Evolutionary conservation across 2,329 filamentous ascomycete species (phyloP), one percentile per base, ranked within the genome.

Genomic region (Beauveria brongniartii): DNA sequence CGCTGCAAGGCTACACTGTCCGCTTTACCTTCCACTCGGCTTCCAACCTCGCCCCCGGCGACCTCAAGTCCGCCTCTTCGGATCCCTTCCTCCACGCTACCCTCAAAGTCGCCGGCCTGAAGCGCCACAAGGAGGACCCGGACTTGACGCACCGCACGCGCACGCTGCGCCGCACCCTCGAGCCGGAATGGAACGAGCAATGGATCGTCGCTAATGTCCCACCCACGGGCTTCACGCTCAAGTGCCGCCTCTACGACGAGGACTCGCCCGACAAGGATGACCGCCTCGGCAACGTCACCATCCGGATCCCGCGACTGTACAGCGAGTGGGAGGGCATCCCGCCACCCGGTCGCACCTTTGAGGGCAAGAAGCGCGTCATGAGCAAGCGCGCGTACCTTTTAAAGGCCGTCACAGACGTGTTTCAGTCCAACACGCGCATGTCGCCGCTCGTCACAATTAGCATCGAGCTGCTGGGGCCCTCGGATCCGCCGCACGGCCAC

Each of bases 191-290:
- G 93, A 82, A 96, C 53, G 84, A 87, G 43, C 83, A 91, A 63
- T 97, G 93, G 93, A 81, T 91, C 24, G 88, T 97, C 26, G 91
- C 90, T 63, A 95, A 96, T 66, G 82, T 97, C 2, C 92, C 93
- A 0, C 78, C 86, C 0, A 84, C 82, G 0, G 92, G 92, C 4
- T 96, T 96, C 75, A 82, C 81, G 61, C 80, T 97, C 66, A 96
- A 96, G 71, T 91, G 90, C 63, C 83, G 90, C 58, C 75, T 97
- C 20, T 95, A 92, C 74, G 93, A 97, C 69, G 93, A 97, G 72
- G 93, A 97, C 73, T 85, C 87, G 40, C 84, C 87, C 1, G 90
- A 97, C 71, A 85, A 89, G 65, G 89, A 97, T 70, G 93, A 97
- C 74, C 82, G 91, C 28, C 80, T 97, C 22, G 93, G 93, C 12